Percentiles rank a stretch among this genome's conserved stretches.
These are phyloP conservation scores for Claviceps africana DNA, from an alignment of 2,329 filamentous ascomycete species.

Conservation along the genomic window DNA sequence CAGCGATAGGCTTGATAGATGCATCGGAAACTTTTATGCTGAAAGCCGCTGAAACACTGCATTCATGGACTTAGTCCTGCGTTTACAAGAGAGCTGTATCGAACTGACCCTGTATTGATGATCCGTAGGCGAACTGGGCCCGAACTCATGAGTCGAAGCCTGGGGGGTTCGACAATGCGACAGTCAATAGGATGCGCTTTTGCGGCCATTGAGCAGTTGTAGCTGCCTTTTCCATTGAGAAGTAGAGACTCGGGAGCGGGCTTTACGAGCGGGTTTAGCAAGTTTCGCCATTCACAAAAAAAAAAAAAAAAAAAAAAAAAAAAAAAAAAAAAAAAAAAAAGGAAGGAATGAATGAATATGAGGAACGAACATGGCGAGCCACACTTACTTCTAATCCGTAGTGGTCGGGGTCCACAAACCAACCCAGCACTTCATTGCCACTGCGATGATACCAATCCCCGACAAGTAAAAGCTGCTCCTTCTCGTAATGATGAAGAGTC, in stretches of 20 bases:
- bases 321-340: neutral
- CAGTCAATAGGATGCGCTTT: slow-evolving; percentile 8
- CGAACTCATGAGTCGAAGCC: slow-evolving; percentile 4
- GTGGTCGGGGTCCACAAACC: slow-evolving; percentile 12
- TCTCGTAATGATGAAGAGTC: slow-evolving; percentile 16
- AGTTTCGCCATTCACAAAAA: slow-evolving; percentile 11
- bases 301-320: neutral
- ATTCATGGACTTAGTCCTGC: neutral
- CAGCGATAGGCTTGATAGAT: slow-evolving; percentile 8
- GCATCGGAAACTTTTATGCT: slow-evolving; percentile 3
- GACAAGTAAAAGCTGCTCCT: slow-evolving; percentile 21
- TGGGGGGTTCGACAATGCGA: slow-evolving; percentile 3
- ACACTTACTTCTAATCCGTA: slow-evolving; percentile 8
- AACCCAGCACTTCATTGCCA: slow-evolving; percentile 15
- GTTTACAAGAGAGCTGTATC: neutral
- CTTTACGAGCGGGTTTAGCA: slow-evolving; percentile 15
- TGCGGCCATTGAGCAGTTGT: slow-evolving; percentile 11
- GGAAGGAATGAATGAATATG: neutral
- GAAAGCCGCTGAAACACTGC: slow-evolving; percentile 5
- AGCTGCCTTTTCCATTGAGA: slow-evolving; percentile 21
- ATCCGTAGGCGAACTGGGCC: slow-evolving; percentile 8
- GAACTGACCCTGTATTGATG: slow-evolving; percentile 8
- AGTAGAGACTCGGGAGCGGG: slow-evolving; percentile 27
- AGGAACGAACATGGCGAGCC: neutral
- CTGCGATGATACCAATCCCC: slow-evolving; percentile 26